These are phyloP conservation scores for Uncinocarpus reesii DNA, from an alignment of 2,329 filamentous ascomycete species.

Conservation along the genomic window DNA sequence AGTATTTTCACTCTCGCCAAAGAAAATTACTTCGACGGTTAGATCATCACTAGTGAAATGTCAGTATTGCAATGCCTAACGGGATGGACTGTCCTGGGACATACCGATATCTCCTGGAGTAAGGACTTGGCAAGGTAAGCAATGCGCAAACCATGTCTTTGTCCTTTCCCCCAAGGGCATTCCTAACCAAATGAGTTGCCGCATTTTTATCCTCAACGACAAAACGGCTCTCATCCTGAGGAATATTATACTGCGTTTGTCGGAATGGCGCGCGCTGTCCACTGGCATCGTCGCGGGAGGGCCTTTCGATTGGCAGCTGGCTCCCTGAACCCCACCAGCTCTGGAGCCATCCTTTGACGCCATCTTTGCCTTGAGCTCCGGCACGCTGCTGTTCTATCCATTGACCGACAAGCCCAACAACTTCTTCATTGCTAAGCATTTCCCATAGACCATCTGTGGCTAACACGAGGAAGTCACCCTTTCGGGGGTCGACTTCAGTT, in stretches of 20 bases:
- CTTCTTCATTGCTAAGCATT: slow-evolving; percentile 97
- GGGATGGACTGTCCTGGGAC: slow-evolving; percentile 20
- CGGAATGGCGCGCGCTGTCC: slow-evolving; percentile 77
- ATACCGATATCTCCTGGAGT: slow-evolving; percentile 80
- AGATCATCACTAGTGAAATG: slow-evolving; percentile 63
- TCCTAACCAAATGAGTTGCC: slow-evolving; percentile 88
- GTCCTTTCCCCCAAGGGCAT: slow-evolving; percentile 87
- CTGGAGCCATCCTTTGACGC: slow-evolving; percentile 54
- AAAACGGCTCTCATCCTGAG: slow-evolving; percentile 61
- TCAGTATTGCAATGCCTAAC: slow-evolving; percentile 8
- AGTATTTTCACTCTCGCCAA: slow-evolving; percentile 66
- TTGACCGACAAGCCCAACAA: slow-evolving; percentile 88
- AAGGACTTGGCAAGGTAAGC: slow-evolving; percentile 81
- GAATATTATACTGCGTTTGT: slow-evolving; percentile 81
- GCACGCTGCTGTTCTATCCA: slow-evolving; percentile 74
- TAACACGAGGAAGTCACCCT: slow-evolving; percentile 90
- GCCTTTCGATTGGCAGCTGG: slow-evolving; percentile 66
- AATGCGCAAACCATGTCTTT: slow-evolving; percentile 87
- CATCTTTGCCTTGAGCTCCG: slow-evolving; percentile 29
- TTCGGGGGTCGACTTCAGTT: slow-evolving; percentile 77
- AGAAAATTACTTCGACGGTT: slow-evolving; percentile 97
- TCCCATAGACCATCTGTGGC: slow-evolving; percentile 97
- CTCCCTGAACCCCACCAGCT: slow-evolving; percentile 52
- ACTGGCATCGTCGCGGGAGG: slow-evolving; percentile 39
- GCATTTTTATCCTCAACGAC: slow-evolving; percentile 92